phyloP scores from a whole-genome alignment of 2,329 filamentous ascomycete species.

The Penicillium sp. region DNA sequence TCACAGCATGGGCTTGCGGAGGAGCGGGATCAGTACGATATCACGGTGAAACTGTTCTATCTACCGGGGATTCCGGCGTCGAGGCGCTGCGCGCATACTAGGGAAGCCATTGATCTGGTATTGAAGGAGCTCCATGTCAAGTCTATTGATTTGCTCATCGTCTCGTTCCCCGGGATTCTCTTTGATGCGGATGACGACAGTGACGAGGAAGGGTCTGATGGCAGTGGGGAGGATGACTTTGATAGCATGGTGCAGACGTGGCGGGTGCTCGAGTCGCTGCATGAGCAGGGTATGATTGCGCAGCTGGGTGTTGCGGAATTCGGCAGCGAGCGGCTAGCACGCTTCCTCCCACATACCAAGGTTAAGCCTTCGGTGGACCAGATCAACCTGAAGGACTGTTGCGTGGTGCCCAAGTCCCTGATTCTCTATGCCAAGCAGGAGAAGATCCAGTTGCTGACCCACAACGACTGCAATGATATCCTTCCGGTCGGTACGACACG shows the following conservation, averaged over 20 bases:
- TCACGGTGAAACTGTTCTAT: conserved; percentile 95
- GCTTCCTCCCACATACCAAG: conserved; percentile 70
- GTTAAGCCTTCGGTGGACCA: conserved; percentile 84
- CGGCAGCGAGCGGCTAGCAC: conserved; percentile 77
- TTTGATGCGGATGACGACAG: conserved; percentile 93
- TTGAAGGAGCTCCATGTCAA: conserved; percentile 74
- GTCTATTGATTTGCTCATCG: conserved; percentile 82
- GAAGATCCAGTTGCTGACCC: conserved; percentile 84
- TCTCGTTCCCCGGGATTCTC: conserved; percentile 88
- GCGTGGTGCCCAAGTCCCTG: conserved; percentile 87
- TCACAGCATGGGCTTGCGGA: conserved; percentile 72
- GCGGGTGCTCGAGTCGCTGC: conserved; percentile 69
- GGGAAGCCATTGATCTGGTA: conserved; percentile 78
- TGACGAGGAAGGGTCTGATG: conserved; percentile 65
- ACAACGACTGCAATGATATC: conserved; percentile 92
- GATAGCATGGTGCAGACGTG: conserved; percentile 69
- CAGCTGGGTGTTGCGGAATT: conserved; percentile 89
- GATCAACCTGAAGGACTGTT: conserved; percentile 95
- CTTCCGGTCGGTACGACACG: conserved; percentile 81
- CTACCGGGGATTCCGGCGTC: conserved; percentile 69
- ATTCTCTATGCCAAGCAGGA: conserved; percentile 80
- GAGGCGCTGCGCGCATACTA: conserved; percentile 68
- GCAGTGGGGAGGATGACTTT: conserved; percentile 53
- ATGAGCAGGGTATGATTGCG: conserved; percentile 69
- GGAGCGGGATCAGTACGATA: conserved; percentile 82